Conservation (phyloP, 805 yeast genomes). For the Trichomonascus vanleenenianus region DNA sequence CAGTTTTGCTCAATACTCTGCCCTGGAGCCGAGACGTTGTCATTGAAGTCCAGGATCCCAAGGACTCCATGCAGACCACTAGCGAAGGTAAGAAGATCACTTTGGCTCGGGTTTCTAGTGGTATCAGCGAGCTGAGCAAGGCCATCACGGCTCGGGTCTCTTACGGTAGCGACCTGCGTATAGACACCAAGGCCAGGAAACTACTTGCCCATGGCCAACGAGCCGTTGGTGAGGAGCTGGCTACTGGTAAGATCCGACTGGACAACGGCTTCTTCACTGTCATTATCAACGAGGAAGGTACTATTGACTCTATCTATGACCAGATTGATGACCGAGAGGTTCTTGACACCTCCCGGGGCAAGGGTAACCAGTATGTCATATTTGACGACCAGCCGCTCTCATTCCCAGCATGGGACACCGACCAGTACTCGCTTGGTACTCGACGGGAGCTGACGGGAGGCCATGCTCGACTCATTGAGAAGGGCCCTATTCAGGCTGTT, state of each 20-base stretch:
- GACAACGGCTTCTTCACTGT: constrained; percentile 58
- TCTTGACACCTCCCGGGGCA: constrained; percentile 45
- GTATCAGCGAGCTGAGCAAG: not conserved
- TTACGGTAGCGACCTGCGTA: not conserved
- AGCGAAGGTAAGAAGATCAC: not conserved
- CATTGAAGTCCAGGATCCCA: constrained; percentile 28
- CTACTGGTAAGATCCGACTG: constrained; percentile 40
- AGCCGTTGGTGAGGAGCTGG: constrained; percentile 22
- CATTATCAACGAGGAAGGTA: constrained; percentile 47
- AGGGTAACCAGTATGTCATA: constrained; percentile 74
- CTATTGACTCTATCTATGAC: constrained; percentile 59
- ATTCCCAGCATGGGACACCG: constrained; percentile 98
- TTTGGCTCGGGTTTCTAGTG: not conserved
- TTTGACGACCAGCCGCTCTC: constrained; percentile 86
- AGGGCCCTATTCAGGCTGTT: constrained; percentile 55
- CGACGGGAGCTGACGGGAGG: constrained; percentile 41
- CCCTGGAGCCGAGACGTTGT: constrained; percentile 57
- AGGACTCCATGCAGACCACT: constrained; percentile 1
- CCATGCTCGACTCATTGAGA: constrained; percentile 33
- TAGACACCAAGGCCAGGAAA: too few relatives aligned
- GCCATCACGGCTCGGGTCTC: not conserved
- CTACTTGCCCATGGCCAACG: too few relatives aligned
- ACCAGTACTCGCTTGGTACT: constrained; percentile 74
- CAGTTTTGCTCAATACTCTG: constrained; percentile 41
- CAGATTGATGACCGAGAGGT: constrained; percentile 52